Evolutionary conservation across 192 early-diverging fungal genomes (phyloP), one percentile per base, ranked within the genome.

Genomic region (Phycomyces nitens): DNA sequence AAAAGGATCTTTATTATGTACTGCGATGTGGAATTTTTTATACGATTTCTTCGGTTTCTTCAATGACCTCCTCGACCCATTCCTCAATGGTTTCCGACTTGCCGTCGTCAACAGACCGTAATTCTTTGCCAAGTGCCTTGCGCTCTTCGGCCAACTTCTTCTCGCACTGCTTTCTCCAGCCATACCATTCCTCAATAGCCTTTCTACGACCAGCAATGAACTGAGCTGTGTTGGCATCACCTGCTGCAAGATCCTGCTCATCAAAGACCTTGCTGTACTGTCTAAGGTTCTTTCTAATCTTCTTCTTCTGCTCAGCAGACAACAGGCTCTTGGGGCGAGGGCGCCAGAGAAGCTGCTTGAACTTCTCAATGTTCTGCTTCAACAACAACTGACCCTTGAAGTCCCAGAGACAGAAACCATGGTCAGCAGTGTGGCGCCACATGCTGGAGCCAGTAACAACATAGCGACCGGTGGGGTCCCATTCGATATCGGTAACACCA

Each of bases 401-500:
- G 69, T 92, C 91, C 93, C 94, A 99, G 60, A 97, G 60, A 50
- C 77, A 84, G 74, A 91, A 97, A 52, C 97, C 96, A 74, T 92
- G 92, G 70, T 99, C 97, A 69, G 69, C 77, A 44, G 71, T 56
- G 29, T 92, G 84, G 66, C 88, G 80, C 97, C 94, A 96, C 71
- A 88, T 82, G 21, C 90, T 92, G 23, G 94, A 89, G 34, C 86
- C 89, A 51, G 89, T 86, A 9, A 89, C 77, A n/a, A 98, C 88
- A 69, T 86, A 99, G 57, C 97, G 91, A 65, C 97, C 97, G 24
- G 93, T 98, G 8, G 97, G 95, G 71, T 99, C 97, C 97, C 97
- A 99, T 73, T 97, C 94, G 56, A 98, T 84, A 65, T 97, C 95
- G 20, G 94, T 95, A 47, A 92, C 86, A 77, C 89, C 90, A 79